These are phyloP conservation scores for Solanum neorickii DNA, from an alignment of 257 asterid genomes.

Conservation along the genomic window DNA sequence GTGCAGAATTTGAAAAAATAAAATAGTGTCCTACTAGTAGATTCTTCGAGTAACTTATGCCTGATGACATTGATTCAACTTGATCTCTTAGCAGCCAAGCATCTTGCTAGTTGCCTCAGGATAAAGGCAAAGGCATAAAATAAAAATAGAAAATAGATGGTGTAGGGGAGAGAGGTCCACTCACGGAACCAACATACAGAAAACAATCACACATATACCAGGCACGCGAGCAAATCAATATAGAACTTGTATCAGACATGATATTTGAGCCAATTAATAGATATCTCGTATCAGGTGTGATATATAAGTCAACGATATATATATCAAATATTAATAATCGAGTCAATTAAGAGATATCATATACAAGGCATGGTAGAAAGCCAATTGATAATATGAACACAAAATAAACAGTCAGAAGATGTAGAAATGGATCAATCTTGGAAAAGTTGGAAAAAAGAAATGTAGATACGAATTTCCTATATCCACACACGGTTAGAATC, in stretches of 20 bases:
- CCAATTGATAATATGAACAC: background rate
- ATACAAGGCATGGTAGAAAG: background rate
- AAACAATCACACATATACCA: background rate
- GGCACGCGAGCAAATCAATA: background rate
- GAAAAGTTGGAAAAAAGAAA: background rate
- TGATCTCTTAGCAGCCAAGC: background rate
- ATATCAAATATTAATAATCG: fast-evolving
- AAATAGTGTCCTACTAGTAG: background rate
- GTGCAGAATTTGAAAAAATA: background rate
- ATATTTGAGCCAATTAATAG: no score
- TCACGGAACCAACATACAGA: background rate
- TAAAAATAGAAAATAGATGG: background rate
- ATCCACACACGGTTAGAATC: background rate
- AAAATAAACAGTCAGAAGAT: background rate
- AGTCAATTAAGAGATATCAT: background rate
- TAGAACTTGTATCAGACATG: background rate
- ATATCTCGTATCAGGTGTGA: no score
- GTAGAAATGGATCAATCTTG: background rate
- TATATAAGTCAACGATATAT: background rate
- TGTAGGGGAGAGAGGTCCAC: background rate
- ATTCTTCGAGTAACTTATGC: background rate
- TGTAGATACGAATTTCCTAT: background rate
- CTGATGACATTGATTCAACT: background rate
- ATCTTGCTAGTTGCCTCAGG: background rate
- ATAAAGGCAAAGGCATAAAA: background rate